Percentiles rank a stretch among this genome's conserved stretches.
Conservation (phyloP, 768 basidiomycete genomes). For the Suillus brevipes region DNA sequence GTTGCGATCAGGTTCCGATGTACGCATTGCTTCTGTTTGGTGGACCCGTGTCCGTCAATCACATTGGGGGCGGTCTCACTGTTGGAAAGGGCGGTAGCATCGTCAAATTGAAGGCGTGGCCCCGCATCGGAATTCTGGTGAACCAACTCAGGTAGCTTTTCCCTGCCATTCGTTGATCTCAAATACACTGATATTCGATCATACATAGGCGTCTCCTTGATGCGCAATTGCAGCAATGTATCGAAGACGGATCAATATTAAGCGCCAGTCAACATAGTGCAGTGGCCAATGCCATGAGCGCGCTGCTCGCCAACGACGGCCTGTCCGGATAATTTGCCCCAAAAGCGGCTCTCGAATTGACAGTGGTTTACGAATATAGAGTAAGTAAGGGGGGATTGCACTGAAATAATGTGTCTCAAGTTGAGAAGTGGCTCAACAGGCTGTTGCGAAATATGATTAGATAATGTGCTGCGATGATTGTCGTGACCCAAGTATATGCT, state of each 20-base stretch:
- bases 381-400: background rate
- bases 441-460: background rate
- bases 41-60: slow-evolving; percentile 74
- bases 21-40: slow-evolving; percentile 86
- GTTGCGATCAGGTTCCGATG: slow-evolving; percentile 65
- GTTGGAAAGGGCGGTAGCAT: slow-evolving; percentile 52
- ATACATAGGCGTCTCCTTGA: slow-evolving; percentile 62
- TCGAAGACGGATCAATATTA: slow-evolving; percentile 60
- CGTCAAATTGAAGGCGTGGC: slow-evolving; percentile 76
- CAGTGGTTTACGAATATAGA: background rate
- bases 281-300: slow-evolving; percentile 49
- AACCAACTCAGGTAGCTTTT: slow-evolving; percentile 73
- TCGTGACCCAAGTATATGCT: background rate
- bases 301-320: slow-evolving; percentile 40
- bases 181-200: background rate
- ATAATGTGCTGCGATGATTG: background rate
- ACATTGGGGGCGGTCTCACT: slow-evolving; percentile 75
- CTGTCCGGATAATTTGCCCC: slow-evolving; percentile 11
- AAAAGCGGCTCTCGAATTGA: background rate
- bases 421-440: background rate
- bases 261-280: slow-evolving; percentile 50
- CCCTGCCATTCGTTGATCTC: background rate
- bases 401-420: background rate
- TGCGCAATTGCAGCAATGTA: slow-evolving; percentile 59
- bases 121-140: slow-evolving; percentile 87